These are phyloP conservation scores for Cocos nucifera DNA, from an alignment of 176 grass and related monocot genomes.

Conservation along the genomic window DNA sequence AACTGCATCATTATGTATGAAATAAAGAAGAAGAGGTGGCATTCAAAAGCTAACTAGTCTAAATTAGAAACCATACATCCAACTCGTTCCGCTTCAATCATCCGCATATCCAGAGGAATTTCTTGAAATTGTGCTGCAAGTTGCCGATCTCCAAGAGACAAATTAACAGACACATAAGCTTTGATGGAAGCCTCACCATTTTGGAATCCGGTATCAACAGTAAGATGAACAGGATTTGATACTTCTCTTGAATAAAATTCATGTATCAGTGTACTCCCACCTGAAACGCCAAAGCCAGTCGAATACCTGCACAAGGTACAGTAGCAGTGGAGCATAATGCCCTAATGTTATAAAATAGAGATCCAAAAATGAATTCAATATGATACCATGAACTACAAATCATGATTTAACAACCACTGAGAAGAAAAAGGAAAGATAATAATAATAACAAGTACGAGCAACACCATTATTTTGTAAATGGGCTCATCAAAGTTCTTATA, in stretches of 20 bases:
- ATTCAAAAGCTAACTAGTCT: neutral
- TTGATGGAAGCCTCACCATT: slow-evolving; percentile 80
- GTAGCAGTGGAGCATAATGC: neutral
- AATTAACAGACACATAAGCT: slow-evolving; percentile 61
- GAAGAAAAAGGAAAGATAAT: neutral
- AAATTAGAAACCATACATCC: slow-evolving; percentile 56
- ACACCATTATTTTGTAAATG: too few species aligned
- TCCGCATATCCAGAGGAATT: slow-evolving; percentile 75
- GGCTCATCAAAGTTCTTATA: too few species aligned
- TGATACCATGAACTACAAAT: too few species aligned
- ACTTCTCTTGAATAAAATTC: slow-evolving; percentile 88
- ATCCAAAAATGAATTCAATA: too few species aligned
- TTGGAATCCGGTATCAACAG: slow-evolving; percentile 78
- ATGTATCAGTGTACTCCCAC: slow-evolving; percentile 81
- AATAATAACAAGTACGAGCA: neutral
- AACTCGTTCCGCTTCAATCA: slow-evolving; percentile 75
- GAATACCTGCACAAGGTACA: slow-evolving; percentile 60
- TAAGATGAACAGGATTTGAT: slow-evolving; percentile 69
- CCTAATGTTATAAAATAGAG: too few species aligned
- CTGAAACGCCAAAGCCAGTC: slow-evolving; percentile 84
- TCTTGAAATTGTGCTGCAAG: slow-evolving; percentile 88
- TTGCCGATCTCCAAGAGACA: slow-evolving; percentile 74
- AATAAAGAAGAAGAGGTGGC: too few species aligned
- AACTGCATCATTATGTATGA: too few species aligned
- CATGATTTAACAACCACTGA: neutral